Evolutionary conservation across 2,329 filamentous ascomycete species (phyloP).

Genomic region (Corinectria fuckeliana): DNA sequence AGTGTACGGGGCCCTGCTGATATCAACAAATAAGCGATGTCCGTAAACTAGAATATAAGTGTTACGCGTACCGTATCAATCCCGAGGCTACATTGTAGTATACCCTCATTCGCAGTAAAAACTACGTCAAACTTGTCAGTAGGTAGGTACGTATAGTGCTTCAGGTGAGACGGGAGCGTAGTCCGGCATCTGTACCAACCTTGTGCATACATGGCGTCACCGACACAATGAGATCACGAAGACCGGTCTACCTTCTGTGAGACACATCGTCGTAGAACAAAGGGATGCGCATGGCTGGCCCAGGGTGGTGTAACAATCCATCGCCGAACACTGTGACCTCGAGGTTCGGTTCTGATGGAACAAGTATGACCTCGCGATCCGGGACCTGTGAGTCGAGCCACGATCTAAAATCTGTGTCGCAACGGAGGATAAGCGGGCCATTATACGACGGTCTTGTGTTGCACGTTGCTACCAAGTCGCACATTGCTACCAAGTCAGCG

Average conservation of each 20-base stretch:
- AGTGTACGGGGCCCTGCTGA: neutral
- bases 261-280: neutral
- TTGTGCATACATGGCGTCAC: too few relatives aligned
- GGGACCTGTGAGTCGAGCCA: slow-evolving; percentile 7
- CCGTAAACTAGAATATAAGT: too few relatives aligned
- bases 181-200: too few relatives aligned
- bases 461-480: slow-evolving; percentile 22
- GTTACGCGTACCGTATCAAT: too few relatives aligned
- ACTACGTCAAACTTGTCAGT: too few relatives aligned
- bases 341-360: neutral
- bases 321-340: neutral
- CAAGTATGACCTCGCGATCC: slow-evolving; percentile 1
- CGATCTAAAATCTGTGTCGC: neutral
- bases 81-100: too few relatives aligned
- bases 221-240: neutral
- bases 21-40: neutral
- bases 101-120: too few relatives aligned
- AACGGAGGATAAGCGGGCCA: slow-evolving; percentile 7
- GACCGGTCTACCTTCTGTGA: neutral
- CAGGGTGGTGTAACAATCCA: neutral
- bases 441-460: slow-evolving; percentile 15
- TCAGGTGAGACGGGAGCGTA: too few relatives aligned
- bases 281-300: neutral
- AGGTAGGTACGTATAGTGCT: too few relatives aligned
- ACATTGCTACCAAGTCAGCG: slow-evolving; percentile 25